Percentiles rank a stretch among this genome's conserved stretches.
phyloP scores from a whole-genome alignment of 257 asterid species.

The Plantago ovata region DNA sequence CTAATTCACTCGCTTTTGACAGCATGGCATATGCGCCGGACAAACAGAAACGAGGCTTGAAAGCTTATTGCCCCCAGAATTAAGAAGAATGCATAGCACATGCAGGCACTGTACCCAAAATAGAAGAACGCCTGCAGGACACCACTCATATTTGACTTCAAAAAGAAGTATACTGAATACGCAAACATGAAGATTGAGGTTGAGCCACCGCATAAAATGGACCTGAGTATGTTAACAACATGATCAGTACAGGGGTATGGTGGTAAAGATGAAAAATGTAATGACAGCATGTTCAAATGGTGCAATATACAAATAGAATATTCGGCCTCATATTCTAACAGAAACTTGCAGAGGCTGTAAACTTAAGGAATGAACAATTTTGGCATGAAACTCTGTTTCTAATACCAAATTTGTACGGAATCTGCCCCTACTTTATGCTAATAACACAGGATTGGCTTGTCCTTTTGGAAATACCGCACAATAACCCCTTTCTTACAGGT shows the following conservation, averaged over 20 bases:
- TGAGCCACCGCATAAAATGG: conserved; percentile 76
- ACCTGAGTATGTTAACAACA: conserved; percentile 44
- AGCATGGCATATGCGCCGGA: conserved; percentile 52
- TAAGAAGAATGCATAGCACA: conserved; percentile 75
- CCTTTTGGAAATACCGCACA: too few species aligned
- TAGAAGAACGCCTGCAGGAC: conserved; percentile 53
- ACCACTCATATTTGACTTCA: conserved; percentile 67
- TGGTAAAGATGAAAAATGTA: conserved; percentile 4
- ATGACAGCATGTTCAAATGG: neutral
- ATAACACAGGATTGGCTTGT: too few species aligned
- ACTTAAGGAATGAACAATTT: too few species aligned
- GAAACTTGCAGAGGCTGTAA: neutral
- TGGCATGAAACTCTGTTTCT: too few species aligned
- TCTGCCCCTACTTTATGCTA: too few species aligned
- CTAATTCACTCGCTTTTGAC: conserved; percentile 64
- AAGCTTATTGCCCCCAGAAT: conserved; percentile 70
- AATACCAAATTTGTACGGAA: too few species aligned
- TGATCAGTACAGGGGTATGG: conserved; percentile 2
- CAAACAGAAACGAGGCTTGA: conserved; percentile 53
- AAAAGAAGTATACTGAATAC: conserved; percentile 54
- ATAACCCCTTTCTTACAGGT: too few species aligned
- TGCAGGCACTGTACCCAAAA: conserved; percentile 63
- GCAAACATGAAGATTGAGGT: conserved; percentile 63
- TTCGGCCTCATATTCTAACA: neutral
- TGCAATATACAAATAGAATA: neutral